These are phyloP conservation scores for Periconia sp. DNA, from an alignment of 2,329 filamentous ascomycete genomes.

Conservation along the genomic window DNA sequence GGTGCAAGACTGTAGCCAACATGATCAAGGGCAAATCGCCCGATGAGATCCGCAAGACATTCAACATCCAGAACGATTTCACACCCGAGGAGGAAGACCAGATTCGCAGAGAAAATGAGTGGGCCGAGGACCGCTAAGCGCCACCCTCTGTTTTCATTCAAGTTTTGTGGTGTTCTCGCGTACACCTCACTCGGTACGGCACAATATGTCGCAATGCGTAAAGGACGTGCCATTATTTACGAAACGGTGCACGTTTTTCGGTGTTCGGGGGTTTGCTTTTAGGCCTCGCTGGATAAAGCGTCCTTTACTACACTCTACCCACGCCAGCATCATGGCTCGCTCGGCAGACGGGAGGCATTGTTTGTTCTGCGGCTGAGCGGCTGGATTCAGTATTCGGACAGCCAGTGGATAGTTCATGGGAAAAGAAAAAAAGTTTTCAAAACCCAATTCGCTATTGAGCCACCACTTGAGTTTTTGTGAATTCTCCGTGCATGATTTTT, in stretches of 20 bases:
- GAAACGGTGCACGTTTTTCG: slow-evolving; percentile 3
- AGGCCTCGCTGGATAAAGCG: not conserved
- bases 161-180: not conserved
- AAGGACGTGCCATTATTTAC: not conserved
- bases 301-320: not conserved
- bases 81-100: slow-evolving; percentile 99
- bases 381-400: not conserved
- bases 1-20: slow-evolving; percentile 99
- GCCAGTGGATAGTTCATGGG: not conserved
- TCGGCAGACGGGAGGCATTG: not conserved
- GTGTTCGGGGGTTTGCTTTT: slow-evolving; percentile 8
- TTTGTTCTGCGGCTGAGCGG: not conserved
- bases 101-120: slow-evolving; percentile 63
- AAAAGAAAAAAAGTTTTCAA: not conserved
- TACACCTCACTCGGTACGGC: not conserved
- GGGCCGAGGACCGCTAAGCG: slow-evolving; percentile 47
- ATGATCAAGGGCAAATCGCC: slow-evolving; percentile 99
- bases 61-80: slow-evolving; percentile 99
- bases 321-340: not conserved
- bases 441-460: not conserved
- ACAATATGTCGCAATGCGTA: not conserved
- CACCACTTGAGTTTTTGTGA: too few relatives aligned
- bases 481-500: too few relatives aligned
- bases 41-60: slow-evolving; percentile 98
- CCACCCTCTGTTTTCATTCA: not conserved